Conservation (phyloP, 2,329 filamentous ascomycete species). For the Sporothrix globosa region DNA sequence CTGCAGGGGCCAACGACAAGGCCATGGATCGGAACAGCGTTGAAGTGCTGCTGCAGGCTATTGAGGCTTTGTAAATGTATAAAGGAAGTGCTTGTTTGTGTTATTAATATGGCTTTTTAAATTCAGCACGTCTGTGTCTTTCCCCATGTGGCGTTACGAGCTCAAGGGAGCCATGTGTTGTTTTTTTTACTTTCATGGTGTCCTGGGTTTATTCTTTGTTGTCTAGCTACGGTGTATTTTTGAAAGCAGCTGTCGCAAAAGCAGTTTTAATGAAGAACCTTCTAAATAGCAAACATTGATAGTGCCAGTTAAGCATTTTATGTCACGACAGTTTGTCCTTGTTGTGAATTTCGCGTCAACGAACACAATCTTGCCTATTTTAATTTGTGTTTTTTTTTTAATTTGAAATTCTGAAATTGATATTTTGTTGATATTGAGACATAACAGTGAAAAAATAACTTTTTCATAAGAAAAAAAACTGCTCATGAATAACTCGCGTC, state of each 20-base stretch:
- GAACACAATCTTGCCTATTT: too few species aligned
- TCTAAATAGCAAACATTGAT: not conserved
- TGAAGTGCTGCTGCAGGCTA: constrained; percentile 63
- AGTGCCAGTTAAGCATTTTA: too few species aligned
- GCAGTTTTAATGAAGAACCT: constrained; percentile 2
- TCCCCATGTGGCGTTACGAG: not conserved
- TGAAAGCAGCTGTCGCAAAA: not conserved
- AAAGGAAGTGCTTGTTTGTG: not conserved
- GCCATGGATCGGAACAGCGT: constrained; percentile 56
- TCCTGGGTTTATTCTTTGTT: not conserved
- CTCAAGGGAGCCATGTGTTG: not conserved
- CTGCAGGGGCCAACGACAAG: constrained; percentile 44
- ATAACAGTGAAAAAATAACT: too few species aligned
- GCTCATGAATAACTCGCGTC: too few species aligned
- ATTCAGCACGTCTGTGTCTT: not conserved
- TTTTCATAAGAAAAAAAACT: too few species aligned
- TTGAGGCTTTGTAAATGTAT: constrained; percentile 56
- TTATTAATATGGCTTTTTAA: not conserved
- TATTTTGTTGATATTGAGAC: too few species aligned
- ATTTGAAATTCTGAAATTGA: too few species aligned
- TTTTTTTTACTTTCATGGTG: not conserved
- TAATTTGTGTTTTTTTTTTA: too few species aligned
- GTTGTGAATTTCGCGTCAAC: too few species aligned
- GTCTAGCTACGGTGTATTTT: not conserved
- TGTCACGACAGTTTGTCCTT: too few species aligned